Evolutionary conservation across 1,139 yeast genomes (phyloP), one percentile per base, ranked within the genome.

Genomic region (Suhomyces chickasaworum): DNA sequence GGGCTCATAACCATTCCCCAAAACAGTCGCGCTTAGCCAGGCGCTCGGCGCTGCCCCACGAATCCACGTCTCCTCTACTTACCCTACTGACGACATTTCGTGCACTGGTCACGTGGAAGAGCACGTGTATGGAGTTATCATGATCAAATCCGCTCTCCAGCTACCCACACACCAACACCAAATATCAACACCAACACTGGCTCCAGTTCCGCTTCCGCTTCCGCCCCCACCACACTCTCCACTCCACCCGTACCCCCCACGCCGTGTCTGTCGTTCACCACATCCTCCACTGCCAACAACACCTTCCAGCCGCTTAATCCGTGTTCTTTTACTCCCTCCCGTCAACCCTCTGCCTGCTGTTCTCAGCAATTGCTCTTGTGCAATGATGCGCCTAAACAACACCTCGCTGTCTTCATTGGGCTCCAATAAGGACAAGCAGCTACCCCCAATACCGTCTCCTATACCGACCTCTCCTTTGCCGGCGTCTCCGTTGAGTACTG

Each of bases 391-490:
- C 41, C 58, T 59, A 32, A 57, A 52, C 45, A 68, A 66, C 54
- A 54, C 48, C 41, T 66, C 69, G 29, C 60, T 54, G 55, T 49
- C 61, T 25, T 61, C 68, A 21, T 49, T 69, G 33, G 59, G 63
- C 22, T 60, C 66, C 32, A 55, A 58, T 40, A 65, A 62, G 54
- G 73, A 69, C 41, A 72, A 72, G 50, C 65, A 67, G 13, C 58
- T 73, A 38, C 78, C 78, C 16, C 76, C 77, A 15, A 63, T 70
- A 15, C 78, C 77, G 3, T 52, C 60, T 7, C 52, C 56, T 12
- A 41, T 50, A 20, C 53, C 52, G 27, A 39, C 47, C 12, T 48
- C 53, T 12, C 46, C 50, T 2, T 22, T 39, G 13, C 41, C 46
- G 16, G 16, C 44, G 17, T 27, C 42, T 16, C 41, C 41, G 33